Evolutionary conservation across 495 filamentous ascomycete species (phyloP), one percentile per base, ranked within the genome.

Genomic region (Daldinia concentrica): DNA sequence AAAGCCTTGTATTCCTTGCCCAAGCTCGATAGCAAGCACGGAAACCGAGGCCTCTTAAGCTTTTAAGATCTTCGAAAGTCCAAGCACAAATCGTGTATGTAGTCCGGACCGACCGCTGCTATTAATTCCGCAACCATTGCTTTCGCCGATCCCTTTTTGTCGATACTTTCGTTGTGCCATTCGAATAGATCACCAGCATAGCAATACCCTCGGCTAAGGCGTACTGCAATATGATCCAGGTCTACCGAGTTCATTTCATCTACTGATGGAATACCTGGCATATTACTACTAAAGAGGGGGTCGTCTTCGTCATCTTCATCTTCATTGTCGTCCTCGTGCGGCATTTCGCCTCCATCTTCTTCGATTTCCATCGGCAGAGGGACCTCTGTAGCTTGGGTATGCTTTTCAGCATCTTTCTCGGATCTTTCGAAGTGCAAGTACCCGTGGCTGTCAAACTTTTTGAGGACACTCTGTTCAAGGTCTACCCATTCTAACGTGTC

Each of bases 221-320:
- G 76, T 48, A 84, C 72, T 14, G 77, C 73, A 22, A 89, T 74
- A 22, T 84, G 77, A 61, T 89, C 90, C 54, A 97, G 82, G 66
- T 92, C 85, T 45, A 93, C 73, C 48, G 80, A 65, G n/a, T 72
- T 72, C 37, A 97, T 80, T 68, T 96, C 82, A 0, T 85, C 81
- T 12, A 86, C 72, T 1, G 92, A 88, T 69, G 95, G 82, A 29
- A 91, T 84, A 3, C 95, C 95, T 0, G 94, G 94, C 88, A 96
- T 94, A 58, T 86, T 80, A 41, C 90, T 82, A 19, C 81, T 74
- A 58, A 95, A 91, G 24, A 95, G 84, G 3, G 91, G 91, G 12
- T 48, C 2, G 0, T 85, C 81, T 3, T 77, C 64, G 55, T 78
- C 70, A 15, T 74, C 75, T 14, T 73, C 75, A 2, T 67, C 66